Evolutionary conservation across 768 basidiomycete species (phyloP), one percentile per base, ranked within the genome.

Genomic region (Zangia roseola): DNA sequence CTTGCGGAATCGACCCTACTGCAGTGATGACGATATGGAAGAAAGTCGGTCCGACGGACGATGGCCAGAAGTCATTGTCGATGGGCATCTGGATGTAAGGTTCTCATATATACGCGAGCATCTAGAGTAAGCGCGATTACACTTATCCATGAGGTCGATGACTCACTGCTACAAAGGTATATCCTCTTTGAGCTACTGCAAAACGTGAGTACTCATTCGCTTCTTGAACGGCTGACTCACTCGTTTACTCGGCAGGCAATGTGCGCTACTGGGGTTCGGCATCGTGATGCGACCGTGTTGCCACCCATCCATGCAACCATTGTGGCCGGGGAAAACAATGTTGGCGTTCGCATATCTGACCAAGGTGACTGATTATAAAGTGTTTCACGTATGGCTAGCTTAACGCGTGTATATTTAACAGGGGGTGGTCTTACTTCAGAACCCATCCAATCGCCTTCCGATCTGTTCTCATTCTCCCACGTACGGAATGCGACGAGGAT

Each of bases 381-480:
- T 41, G 10, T 19, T 21, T n/a, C 34, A 9, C 30, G 21, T 37
- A 19, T 25, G 25, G 43, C 10, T 51, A 44, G 42, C 47, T 56
- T 54, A 34, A 21, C 21, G 21, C 26, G 8, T 25, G 7, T 26
- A 26, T 42, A 13, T 23, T 38, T 55, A 43, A 5, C 62, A 87
- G 92, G 90, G 31, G 88, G 90, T 4, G 91, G 91, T 2, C 75
- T 94, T 8, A 63, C 70, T 37, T 75, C 71, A 17, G 61, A 76
- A 7, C 69, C 78, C 47, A 76, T 89, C 42, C 74, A 74, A 50
- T 75, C 75, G 1, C 83, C 91, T 0, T 80, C 84, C 17, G 91
- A 93, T 62, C 73, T 94, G 6, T 92, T 91, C 68, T 94, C 91
- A 4, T 94, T 94, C 71, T 93, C 91, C 4, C 91, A 94, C 66